Base-by-base conservation (phyloP, 2,329 filamentous ascomycete species). In the Rhinocladiella similis region DNA sequence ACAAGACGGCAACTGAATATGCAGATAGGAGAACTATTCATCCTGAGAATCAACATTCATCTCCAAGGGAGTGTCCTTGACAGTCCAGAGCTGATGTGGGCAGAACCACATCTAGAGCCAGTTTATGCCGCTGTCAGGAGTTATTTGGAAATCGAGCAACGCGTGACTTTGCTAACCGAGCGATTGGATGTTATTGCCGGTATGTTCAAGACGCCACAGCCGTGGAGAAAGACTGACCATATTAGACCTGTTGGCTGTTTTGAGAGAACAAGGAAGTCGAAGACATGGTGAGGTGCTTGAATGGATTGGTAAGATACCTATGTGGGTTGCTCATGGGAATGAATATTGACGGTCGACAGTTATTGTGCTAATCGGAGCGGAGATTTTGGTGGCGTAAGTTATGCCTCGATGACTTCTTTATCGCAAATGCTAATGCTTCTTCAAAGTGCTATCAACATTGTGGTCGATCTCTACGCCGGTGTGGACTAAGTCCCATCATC, bases 21-120 rank as follows among this genome's bases (percentile, higher is more conserved):
- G 92, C 92, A 97, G 75, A 97, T 99, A 59, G 94, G 94, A 71
- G 92, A 99, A 76, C 84, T 99, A 52, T 99, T 99, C 74, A 97
- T 99, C 69, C 79, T 99, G 29, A 86, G 94, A 58, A 97, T 99
- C 77, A 97, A 94, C 72, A 97, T 99, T 68, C 95, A 99, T 75
- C 82, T 99, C 49, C 96, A 97, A 72, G 94, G 94, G 33, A 96
- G 90, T 27, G 92, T 99, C 5, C 86, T 99, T 38, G 94, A 99
- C 72, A 96, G 92, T 9, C 94, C 94, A 0, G 94, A 99, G 75
- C 82, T 99, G 41, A 97, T 99, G 82, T 99, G 94, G 94, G 90
- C 93, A 29, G 94, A 99, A 74, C 94, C 94, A 7, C 92, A 97
- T 73, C 82, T 99, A 5, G 94, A 99, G 69, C 94, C 94, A 4